A percentile compares a stretch with the other conserved stretches of the same genome.
These are phyloP conservation scores for Entamoeba invadens DNA, from an alignment of 208 protist genomes.

Conservation along the genomic window DNA sequence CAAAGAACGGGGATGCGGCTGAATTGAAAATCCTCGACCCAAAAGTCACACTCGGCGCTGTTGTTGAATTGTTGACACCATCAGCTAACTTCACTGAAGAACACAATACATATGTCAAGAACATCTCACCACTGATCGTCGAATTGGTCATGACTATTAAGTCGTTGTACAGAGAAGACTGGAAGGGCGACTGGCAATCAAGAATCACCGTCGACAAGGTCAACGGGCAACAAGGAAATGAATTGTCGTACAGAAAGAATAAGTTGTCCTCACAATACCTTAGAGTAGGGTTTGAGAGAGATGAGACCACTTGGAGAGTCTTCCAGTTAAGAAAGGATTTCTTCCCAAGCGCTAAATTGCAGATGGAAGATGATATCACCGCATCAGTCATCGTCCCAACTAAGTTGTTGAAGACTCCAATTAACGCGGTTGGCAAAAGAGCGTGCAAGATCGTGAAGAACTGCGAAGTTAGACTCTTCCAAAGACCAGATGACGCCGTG, in stretches of 20 bases:
- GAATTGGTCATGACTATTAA: constrained; percentile 26
- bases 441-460: constrained; percentile 31
- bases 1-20: not conserved
- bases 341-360: constrained; percentile 28
- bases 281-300: constrained; percentile 24
- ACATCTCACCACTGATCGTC: constrained; percentile 9
- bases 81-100: constrained; percentile 10
- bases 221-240: constrained; percentile 29
- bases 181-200: constrained; percentile 11
- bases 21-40: not conserved
- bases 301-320: constrained; percentile 15
- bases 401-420: not conserved
- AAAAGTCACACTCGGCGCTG: constrained; percentile 21
- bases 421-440: not conserved
- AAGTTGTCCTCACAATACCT: constrained; percentile 17
- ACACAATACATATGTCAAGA: constrained; percentile 24
- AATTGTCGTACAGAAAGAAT: constrained; percentile 21
- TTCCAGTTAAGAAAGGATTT: constrained; percentile 38
- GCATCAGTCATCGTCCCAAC: constrained; percentile 28
- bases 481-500: constrained; percentile 40
- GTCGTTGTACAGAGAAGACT: constrained; percentile 13
- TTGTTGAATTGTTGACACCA: constrained; percentile 28
- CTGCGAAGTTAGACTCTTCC: constrained; percentile 38
- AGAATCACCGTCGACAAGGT: constrained; percentile 31
- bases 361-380: constrained; percentile 40